Base-by-base conservation (phyloP, 352 stramenopile species). In the Pseudoperonospora humuli region DNA sequence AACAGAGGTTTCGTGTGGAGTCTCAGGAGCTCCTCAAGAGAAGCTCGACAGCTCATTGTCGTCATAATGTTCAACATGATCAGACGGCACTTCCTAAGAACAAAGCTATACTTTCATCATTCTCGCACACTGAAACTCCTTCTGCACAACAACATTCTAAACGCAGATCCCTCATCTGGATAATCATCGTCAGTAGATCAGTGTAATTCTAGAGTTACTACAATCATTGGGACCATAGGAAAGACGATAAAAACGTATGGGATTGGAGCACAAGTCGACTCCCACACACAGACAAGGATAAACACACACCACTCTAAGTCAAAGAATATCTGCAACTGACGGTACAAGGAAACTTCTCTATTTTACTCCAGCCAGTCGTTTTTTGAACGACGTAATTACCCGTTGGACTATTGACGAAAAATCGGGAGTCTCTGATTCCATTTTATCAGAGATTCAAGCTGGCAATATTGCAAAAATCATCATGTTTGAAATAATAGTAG, bases 21-120 rank as follows among this genome's bases (percentile, higher is more conserved):
- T 78, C 57, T 76, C 65, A 76, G 67, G 34, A 58, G 37, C 61
- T 37, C 52, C 61, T 37, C 38, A 45, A 44, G 40, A 45, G 45
- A 39, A 45, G 44, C 50, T 51, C 48, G 21, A 63, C 49, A 79
- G 58, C 66, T 75, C 61, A 45, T 67, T 66, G 42, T 66, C 68
- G 68, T 76, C 65, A 80, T 76, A 75, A 80, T 62, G 64, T 79
- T 80, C 68, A 76, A 75, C 69, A 77, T 81, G 39, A 81, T 81
- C 66, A 50, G 69, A 81, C 69, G 69, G 69, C 65, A 77, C 69
- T 80, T 80, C 68, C 68, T 80, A 75, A 70, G 54, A 61, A 69
- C 45, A 70, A 75, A 76, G 68, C 68, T 80, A 56, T 34, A 61
- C 57, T 77, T 61, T 77, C 67, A 72, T 77, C 67, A 77, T 74